Conservation (phyloP, 345 rosid species). For the Lenwebbia sp. region DNA sequence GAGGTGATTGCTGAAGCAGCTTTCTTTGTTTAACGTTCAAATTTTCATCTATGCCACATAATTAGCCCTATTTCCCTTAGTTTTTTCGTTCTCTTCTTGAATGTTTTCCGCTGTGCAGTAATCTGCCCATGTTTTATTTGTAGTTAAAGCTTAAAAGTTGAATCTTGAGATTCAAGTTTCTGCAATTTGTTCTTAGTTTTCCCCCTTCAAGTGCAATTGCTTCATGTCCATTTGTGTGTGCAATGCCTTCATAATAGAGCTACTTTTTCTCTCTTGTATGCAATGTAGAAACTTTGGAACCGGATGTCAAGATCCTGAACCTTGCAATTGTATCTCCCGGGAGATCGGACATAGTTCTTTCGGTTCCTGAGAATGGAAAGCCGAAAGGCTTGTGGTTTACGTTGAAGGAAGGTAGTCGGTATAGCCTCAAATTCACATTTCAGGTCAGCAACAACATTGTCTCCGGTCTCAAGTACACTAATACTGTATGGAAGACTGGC, state of each 20-base stretch:
- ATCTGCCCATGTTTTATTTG: neutral
- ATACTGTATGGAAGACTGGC: conserved; percentile 78
- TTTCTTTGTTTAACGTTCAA: neutral
- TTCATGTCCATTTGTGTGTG: neutral
- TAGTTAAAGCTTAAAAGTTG: neutral
- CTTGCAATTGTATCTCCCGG: conserved; percentile 61
- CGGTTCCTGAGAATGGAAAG: conserved; percentile 54
- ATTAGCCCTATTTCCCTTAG: neutral
- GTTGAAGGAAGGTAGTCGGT: conserved; percentile 76
- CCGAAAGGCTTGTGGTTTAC: conserved; percentile 80
- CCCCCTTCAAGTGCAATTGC: neutral
- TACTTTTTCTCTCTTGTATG: neutral
- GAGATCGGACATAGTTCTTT: conserved; percentile 58
- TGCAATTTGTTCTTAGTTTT: neutral
- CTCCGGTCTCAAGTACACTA: conserved; percentile 69
- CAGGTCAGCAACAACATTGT: conserved; percentile 85
- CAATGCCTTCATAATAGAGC: neutral
- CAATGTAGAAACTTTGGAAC: conserved; percentile 55
- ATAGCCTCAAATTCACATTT: conserved; percentile 58
- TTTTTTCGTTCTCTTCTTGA: neutral
- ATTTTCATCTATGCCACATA: neutral
- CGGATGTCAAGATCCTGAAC: conserved; percentile 67
- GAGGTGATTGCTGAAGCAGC: conserved; percentile 31
- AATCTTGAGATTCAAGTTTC: neutral
- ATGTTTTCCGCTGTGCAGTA: neutral